phyloP scores from a whole-genome alignment of 2,329 filamentous ascomycete genomes.

The Exophiala sp. region DNA sequence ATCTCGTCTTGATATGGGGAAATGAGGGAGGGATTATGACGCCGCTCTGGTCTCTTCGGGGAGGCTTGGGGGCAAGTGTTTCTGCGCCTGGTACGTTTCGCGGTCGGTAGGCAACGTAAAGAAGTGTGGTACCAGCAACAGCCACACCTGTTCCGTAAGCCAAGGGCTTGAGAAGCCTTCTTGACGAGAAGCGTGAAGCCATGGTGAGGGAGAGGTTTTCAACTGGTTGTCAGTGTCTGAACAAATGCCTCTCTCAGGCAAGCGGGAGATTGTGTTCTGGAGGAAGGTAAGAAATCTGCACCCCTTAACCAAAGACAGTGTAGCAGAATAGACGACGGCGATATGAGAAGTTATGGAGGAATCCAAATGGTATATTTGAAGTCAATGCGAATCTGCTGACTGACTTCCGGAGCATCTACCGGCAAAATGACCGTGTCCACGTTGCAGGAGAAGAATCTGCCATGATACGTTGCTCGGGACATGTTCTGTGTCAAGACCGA shows the following conservation, averaged over 20 bases:
- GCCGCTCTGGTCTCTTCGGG: slow-evolving; percentile 49
- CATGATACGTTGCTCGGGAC: slow-evolving; percentile 1
- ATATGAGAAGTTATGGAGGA: slow-evolving; percentile 1
- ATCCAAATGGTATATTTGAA: slow-evolving; percentile 12
- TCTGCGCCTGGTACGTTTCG: slow-evolving; percentile 57
- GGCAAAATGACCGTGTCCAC: not conserved
- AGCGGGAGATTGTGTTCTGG: not conserved
- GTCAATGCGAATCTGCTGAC: not conserved
- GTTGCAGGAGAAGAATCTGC: not conserved
- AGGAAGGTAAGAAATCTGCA: not conserved
- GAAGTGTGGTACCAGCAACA: slow-evolving; percentile 48
- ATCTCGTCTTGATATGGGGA: slow-evolving; percentile 48
- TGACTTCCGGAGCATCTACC: no score
- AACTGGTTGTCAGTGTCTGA: not conserved
- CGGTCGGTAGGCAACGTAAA: slow-evolving; percentile 61
- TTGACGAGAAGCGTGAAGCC: slow-evolving; percentile 31
- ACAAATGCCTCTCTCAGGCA: not conserved
- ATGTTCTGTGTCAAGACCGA: slow-evolving; percentile 7
- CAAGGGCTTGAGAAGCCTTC: slow-evolving; percentile 54
- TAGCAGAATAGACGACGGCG: not conserved
- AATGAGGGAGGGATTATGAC: slow-evolving; percentile 54
- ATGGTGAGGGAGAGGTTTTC: slow-evolving; percentile 6
- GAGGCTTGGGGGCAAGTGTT: slow-evolving; percentile 53
- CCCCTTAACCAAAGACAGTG: not conserved
- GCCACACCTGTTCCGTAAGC: slow-evolving; percentile 57